phyloP scores from a whole-genome alignment of 495 filamentous ascomycete species.

The Darksidea phi region DNA sequence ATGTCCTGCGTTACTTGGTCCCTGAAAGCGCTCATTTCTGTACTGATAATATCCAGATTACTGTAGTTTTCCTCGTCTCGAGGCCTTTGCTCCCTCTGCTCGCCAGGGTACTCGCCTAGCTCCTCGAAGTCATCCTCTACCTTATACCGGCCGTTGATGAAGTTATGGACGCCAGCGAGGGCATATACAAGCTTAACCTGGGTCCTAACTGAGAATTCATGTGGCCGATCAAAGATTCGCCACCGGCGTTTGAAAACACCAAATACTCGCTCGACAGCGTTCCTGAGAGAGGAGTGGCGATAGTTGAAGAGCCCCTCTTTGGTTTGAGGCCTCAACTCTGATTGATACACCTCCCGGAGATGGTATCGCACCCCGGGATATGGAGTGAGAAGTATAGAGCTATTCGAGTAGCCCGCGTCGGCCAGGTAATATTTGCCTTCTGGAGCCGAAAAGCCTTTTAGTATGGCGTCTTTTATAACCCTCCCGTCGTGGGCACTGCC shows the following conservation, averaged over 20 bases:
- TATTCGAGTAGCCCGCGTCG: too few relatives aligned
- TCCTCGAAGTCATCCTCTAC: constrained; percentile 5
- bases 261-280: constrained; percentile 2
- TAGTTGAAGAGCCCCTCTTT: constrained; percentile 5
- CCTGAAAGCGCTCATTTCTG: too few relatives aligned
- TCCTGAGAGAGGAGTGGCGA: background rate
- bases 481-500: constrained; percentile 2
- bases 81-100: background rate
- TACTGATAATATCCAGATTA: too few relatives aligned
- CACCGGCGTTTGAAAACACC: constrained; percentile 7
- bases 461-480: background rate
- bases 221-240: background rate
- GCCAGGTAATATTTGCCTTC: background rate
- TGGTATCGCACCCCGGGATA: background rate
- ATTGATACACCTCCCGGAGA: background rate
- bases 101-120: background rate
- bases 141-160: background rate
- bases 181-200: background rate
- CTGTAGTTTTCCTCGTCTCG: too few relatives aligned
- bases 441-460: background rate
- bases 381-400: background rate
- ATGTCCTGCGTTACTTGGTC: too few relatives aligned
- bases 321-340: background rate
- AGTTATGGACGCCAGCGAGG: constrained; percentile 1
- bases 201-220: background rate